Evolutionary conservation across 2,329 filamentous ascomycete genomes (phyloP).

Genomic region (Dactylonectria estremocensis): DNA sequence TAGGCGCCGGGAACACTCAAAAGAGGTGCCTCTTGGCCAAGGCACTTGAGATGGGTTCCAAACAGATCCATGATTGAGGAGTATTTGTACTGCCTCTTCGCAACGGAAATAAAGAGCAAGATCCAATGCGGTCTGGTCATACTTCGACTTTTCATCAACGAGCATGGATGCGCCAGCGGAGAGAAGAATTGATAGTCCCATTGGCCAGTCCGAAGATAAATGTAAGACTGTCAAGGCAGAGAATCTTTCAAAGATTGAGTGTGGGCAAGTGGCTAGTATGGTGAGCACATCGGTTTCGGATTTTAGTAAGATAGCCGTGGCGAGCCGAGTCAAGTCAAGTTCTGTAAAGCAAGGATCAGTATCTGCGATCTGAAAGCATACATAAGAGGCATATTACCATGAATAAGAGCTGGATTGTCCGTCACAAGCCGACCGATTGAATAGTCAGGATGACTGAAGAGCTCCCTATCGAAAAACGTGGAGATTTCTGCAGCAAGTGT

Average conservation of each 20-base stretch:
- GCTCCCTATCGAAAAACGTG: not conserved
- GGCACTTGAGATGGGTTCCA: not conserved
- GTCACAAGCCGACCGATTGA: not conserved
- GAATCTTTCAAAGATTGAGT: not conserved
- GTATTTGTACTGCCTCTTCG: not conserved
- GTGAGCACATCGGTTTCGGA: not conserved
- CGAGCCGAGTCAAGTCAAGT: not conserved
- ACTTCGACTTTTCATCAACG: not conserved
- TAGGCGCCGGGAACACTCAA: not conserved
- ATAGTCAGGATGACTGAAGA: not conserved
- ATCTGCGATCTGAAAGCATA: not conserved
- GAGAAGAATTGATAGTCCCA: not conserved
- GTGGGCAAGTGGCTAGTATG: not conserved
- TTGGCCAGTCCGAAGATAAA: slow-evolving; percentile 2
- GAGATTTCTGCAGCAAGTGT: not conserved
- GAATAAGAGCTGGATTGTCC: not conserved
- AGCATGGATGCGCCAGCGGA: not conserved
- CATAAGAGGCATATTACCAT: not conserved
- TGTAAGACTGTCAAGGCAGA: not conserved
- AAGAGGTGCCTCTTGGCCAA: not conserved
- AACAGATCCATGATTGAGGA: not conserved
- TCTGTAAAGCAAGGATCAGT: not conserved
- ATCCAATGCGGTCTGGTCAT: not conserved
- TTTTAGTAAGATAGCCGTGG: not conserved
- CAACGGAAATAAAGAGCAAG: not conserved